These are phyloP conservation scores for Trametes cubensis DNA, from an alignment of 768 basidiomycete genomes.

Conservation along the genomic window DNA sequence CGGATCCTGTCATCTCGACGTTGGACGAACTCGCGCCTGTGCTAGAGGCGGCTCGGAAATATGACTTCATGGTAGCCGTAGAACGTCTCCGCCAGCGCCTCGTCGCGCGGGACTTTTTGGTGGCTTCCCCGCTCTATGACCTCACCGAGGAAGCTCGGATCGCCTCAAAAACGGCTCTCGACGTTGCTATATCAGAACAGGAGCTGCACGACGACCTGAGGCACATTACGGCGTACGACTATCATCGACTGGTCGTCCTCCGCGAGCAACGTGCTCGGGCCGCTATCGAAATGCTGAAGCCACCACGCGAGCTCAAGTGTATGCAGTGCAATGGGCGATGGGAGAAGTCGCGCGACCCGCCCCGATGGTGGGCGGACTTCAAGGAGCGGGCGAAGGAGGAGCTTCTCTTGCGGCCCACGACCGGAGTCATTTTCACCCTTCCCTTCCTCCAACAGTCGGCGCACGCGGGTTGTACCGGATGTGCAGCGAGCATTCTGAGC, in stretches of 20 bases:
- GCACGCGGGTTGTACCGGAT: conserved; percentile 58
- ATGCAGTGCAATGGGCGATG: conserved; percentile 64
- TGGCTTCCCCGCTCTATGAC: conserved; percentile 54
- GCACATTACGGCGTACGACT: conserved; percentile 68
- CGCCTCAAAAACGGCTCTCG: conserved; percentile 62
- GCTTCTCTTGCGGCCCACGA: conserved; percentile 55
- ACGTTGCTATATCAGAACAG: conserved; percentile 54
- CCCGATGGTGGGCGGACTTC: conserved; percentile 73
- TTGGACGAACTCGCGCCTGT: conserved; percentile 57
- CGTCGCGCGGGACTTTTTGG: conserved; percentile 51
- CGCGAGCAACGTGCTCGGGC: conserved; percentile 56
- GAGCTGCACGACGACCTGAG: conserved; percentile 64
- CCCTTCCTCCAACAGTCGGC: conserved; percentile 59
- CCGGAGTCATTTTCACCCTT: conserved; percentile 61
- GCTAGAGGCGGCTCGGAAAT: conserved; percentile 62
- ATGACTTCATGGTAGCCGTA: conserved; percentile 56
- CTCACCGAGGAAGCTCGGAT: conserved; percentile 63
- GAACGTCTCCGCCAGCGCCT: conserved; percentile 54
- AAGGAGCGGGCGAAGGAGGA: conserved; percentile 60
- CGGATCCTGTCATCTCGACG: conserved; percentile 51
- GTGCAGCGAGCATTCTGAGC: conserved; percentile 66
- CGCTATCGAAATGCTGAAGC: conserved; percentile 50
- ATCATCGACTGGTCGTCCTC: conserved; percentile 63
- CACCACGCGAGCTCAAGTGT: conserved; percentile 58
- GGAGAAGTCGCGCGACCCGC: conserved; percentile 49